Conservation (phyloP, 371 early-diverging fungal genomes). For the Chytridium lagenaria region DNA sequence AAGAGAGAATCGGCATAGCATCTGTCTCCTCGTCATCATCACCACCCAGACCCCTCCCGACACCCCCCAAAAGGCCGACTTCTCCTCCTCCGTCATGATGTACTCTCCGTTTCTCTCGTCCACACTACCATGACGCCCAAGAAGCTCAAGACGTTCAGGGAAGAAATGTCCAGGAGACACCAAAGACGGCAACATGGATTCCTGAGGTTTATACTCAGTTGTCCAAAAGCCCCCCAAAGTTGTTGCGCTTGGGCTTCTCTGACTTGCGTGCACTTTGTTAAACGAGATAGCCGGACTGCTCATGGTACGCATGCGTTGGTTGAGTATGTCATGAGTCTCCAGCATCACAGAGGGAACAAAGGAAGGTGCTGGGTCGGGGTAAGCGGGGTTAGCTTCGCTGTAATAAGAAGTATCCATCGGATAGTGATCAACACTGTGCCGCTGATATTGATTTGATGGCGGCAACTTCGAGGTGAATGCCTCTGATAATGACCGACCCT, state of each 20-base stretch:
- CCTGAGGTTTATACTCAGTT: neutral
- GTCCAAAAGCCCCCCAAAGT: neutral
- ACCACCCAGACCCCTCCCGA: conserved; percentile 12
- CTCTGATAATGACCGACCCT: neutral
- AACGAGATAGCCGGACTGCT: conserved; percentile 1
- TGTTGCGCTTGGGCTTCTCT: neutral
- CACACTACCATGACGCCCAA: neutral
- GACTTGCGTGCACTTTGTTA: too few relatives aligned
- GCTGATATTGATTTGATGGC: neutral
- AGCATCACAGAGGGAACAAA: neutral
- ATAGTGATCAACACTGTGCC: neutral
- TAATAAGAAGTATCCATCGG: too few relatives aligned
- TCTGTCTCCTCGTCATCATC: conserved; percentile 12
- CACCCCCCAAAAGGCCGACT: conserved; percentile 21
- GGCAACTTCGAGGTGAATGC: neutral
- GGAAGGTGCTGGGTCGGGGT: neutral
- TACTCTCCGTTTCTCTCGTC: conserved; percentile 1
- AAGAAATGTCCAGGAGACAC: neutral
- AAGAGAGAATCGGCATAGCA: neutral
- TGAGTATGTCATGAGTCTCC: neutral
- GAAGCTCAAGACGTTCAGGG: neutral
- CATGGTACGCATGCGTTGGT: neutral
- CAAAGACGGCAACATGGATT: neutral
- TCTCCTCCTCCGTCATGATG: conserved; percentile 22
- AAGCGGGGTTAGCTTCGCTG: too few relatives aligned